Base-by-base conservation (phyloP, 176 grass and related monocot species). In the Lolium multiflorum region DNA sequence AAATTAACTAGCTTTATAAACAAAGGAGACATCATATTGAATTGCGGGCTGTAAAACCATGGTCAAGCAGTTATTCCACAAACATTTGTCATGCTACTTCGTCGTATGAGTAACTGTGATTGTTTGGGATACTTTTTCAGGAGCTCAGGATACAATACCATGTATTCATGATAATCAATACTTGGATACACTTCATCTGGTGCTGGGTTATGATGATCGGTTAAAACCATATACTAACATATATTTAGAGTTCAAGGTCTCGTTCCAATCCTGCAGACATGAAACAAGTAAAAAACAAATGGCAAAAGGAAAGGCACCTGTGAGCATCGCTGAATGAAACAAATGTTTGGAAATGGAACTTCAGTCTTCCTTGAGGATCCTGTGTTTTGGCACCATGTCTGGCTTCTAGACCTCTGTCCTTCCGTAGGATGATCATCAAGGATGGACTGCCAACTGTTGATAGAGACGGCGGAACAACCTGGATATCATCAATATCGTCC, bases 321-420 rank as follows among this genome's bases (percentile, higher is more conserved):
- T 98, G 86, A 68, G 96, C 96, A 73, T 92, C 92, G 76, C 47
- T 88, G 79, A 94, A 98, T 78, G 92, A 96, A 52, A 92, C 93
- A 84, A 98, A 98, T 66, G 96, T 96, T 83, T 98, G 96, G 86
- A 98, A 98, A 86, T 95, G 96, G 68, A 92, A 98, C 71, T 89
- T 90, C 62, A 94, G 64, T 85, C 87, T 96, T 65, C 97, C 94
- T 67, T 96, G 88, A 69, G 82, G 78, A 83, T 96, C 96, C 14
- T 88, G 13, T 82, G 76, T 73, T 89, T 92, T 98, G 35, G 97
- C 97, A 4, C 97, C 97, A 86, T 92, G 86, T 79, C 84, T 96
- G 50, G 89, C 88, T 92, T 98, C 97, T 66, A 81, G 74, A 76
- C 94, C 92, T 82, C 92, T 91, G 54, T 91, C 97, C 82, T 91